phyloP scores from a whole-genome alignment of 2,329 filamentous ascomycete genomes.

The Cyphellophora attinorum region DNA sequence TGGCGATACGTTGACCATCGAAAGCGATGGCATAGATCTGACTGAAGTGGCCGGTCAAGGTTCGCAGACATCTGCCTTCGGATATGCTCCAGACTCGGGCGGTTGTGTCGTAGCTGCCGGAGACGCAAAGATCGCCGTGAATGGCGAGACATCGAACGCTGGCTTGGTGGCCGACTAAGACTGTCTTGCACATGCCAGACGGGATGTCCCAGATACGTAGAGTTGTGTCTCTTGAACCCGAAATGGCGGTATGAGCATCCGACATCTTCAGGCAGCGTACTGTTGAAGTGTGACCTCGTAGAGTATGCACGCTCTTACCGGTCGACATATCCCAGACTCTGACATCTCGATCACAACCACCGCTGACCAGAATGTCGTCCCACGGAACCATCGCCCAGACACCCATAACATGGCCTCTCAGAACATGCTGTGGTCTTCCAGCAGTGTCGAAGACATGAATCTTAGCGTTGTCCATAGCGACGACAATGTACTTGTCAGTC shows the following conservation, averaged over 20 bases:
- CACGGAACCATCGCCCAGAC: constrained; percentile 99
- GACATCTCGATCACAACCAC: constrained; percentile 92
- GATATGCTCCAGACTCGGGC: constrained; percentile 97
- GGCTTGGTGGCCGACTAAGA: constrained; percentile 88
- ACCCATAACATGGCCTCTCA: constrained; percentile 96
- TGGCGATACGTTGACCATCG: constrained; percentile 86
- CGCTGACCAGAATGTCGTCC: constrained; percentile 89
- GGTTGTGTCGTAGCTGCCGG: constrained; percentile 93
- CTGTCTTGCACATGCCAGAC: constrained; percentile 79
- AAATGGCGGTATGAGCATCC: constrained; percentile 86
- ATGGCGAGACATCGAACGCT: constrained; percentile 93
- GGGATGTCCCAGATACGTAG: constrained; percentile 90
- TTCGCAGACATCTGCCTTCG: constrained; percentile 83
- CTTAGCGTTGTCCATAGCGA: constrained; percentile 94
- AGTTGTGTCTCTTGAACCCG: constrained; percentile 89
- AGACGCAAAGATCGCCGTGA: constrained; percentile 93
- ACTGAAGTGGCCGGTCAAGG: constrained; percentile 87
- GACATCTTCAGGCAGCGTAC: constrained; percentile 98
- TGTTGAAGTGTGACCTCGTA: constrained; percentile 92
- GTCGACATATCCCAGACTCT: constrained; percentile 93
- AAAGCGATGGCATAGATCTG: constrained; percentile 99
- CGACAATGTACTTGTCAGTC: constrained; percentile 92
- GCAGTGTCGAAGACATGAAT: constrained; percentile 96
- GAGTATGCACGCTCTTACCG: constrained; percentile 68
- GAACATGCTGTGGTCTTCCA: constrained; percentile 75